Evolutionary conservation across 192 early-diverging fungal species (phyloP), one percentile per base, ranked within the genome.

Genomic region (Geranomyces variabilis): DNA sequence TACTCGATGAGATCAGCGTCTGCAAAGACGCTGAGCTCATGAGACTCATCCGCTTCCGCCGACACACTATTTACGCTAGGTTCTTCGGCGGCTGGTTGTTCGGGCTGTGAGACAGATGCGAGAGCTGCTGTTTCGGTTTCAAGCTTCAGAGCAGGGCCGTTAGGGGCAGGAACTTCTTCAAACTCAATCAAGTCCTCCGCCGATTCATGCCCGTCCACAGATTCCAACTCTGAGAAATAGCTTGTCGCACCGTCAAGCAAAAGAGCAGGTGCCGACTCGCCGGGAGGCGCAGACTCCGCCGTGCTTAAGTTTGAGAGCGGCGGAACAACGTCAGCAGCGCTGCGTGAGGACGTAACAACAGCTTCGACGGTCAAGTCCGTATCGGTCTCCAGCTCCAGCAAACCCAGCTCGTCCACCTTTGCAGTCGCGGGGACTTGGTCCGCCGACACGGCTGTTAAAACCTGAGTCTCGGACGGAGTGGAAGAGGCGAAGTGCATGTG

Each of bases 1-100:
- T 73, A 67, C 53, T 77, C 66, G 15, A 68, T 69, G 17, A 73
- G 44, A 31, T 67, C 65, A 33, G 26, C 41, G 36, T 36, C 28
- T 10, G 1, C 51, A 61, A 71, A 28, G 66, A 63, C 14, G 21
- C 24, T 15, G 7, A 53, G 24, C n/a, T 53, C 51, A 41, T 10
- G 10, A 41, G 4, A 53, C 15, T 53, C 17, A 53, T 24, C 51
- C 17, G 19, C 51, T 53, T 53, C 51, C 7, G 24, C 51, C 51
- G 51, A 53, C n/a, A 17, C 15, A 7, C 24, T 53, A 17, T 53
- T 21, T 46, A 58, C 66, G 2, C 26, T 21, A 66, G n/a, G 8
- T 41, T 21, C 12, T 19, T 44, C 63, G 43, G 13, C 63, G 45
- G 36, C 17, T 24, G 34, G 12, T n/a, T n/a, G n/a, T 41, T 49